Percentiles rank a stretch among this genome's conserved stretches.
Evolutionary conservation across 179 eudicot species (phyloP).

Genomic region (Spinacia oleracea): DNA sequence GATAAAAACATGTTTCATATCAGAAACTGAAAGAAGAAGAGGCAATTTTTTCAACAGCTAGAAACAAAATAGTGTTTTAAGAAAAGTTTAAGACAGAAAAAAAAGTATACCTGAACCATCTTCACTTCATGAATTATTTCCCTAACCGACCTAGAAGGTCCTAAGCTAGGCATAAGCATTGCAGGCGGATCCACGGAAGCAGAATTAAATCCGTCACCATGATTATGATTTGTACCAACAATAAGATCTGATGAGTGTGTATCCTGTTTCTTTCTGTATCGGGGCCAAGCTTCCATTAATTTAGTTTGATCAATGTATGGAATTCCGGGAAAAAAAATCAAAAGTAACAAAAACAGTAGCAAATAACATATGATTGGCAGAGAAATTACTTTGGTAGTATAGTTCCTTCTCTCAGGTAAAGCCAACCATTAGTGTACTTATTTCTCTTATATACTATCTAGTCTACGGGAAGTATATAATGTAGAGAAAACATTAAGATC

Average conservation of each 20-base stretch:
- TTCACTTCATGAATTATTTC: conserved; percentile 75
- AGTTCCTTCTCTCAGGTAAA: too few species aligned
- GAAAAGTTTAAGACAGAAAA: not conserved
- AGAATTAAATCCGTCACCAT: conserved; percentile 33
- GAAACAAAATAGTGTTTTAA: not conserved
- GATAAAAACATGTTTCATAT: too few species aligned
- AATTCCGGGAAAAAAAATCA: not conserved
- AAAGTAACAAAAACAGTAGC: not conserved
- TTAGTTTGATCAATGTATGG: conserved; percentile 12
- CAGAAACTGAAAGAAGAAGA: not conserved
- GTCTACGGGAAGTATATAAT: too few species aligned
- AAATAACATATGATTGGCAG: conserved; percentile 21
- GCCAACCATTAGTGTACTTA: too few species aligned
- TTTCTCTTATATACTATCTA: too few species aligned
- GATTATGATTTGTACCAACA: conserved; percentile 35
- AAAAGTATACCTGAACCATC: conserved; percentile 79
- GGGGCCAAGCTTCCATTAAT: conserved; percentile 58
- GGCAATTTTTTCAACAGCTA: not conserved
- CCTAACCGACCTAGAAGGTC: conserved; percentile 72
- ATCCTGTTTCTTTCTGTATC: conserved; percentile 59
- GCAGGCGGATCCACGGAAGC: conserved; percentile 45
- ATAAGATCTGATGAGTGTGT: conserved; percentile 51
- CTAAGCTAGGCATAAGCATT: conserved; percentile 61
- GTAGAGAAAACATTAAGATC: too few species aligned
- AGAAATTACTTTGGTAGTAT: conserved; percentile 76